Evolutionary conservation across 2,329 filamentous ascomycete genomes (phyloP).

Genomic region (Chaetomium olivaceum): DNA sequence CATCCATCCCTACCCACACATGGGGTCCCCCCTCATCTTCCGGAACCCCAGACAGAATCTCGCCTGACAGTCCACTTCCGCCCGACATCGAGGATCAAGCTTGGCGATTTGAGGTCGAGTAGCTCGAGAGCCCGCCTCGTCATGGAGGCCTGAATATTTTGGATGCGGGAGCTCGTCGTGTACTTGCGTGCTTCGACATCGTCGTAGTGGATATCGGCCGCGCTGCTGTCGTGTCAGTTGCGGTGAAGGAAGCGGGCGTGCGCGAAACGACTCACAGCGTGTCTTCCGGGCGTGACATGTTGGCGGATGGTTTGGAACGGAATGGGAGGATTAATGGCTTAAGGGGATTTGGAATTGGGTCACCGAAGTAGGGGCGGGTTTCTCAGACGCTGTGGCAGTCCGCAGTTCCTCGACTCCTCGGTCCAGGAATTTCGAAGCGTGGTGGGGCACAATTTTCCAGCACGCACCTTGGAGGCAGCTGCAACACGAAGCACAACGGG

Average conservation of each 20-base stretch:
- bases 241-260: constrained; percentile 20
- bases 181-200: constrained; percentile 96
- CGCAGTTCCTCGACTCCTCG: neutral
- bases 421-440: constrained; percentile 9
- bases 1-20: constrained; percentile 96
- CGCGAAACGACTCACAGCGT: constrained; percentile 63
- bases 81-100: constrained; percentile 92
- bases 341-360: neutral
- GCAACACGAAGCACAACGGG: neutral
- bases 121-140: constrained; percentile 90
- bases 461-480: neutral
- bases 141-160: constrained; percentile 93
- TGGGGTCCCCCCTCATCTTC: constrained; percentile 79
- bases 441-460: neutral
- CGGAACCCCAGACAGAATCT: constrained; percentile 77
- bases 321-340: neutral
- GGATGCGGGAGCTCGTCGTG: constrained; percentile 92
- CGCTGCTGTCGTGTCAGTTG: constrained; percentile 52
- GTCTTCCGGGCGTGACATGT: constrained; percentile 97
- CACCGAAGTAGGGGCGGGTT: neutral
- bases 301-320: constrained; percentile 39
- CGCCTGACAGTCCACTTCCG: constrained; percentile 89
- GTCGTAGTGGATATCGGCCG: constrained; percentile 96
- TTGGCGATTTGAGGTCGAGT: constrained; percentile 75
- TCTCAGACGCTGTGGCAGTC: neutral